Evolutionary conservation across 805 yeast species (phyloP).

Genomic region (Candida alai): DNA sequence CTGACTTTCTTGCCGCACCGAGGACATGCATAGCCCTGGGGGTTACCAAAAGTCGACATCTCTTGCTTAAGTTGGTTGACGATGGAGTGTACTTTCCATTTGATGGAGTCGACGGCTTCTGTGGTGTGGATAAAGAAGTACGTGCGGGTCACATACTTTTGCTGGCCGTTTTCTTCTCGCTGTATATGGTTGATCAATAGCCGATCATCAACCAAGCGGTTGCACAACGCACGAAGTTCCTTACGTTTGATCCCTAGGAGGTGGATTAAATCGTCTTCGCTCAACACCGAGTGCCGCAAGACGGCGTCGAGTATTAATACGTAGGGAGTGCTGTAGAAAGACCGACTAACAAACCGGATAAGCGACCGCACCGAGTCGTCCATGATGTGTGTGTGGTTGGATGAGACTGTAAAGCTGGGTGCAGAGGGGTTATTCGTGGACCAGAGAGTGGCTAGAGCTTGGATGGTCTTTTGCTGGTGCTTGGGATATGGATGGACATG

Average conservation of each 20-base stretch:
- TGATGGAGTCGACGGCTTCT: constrained; percentile 91
- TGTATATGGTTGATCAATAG: constrained; percentile 67
- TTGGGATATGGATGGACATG: too few species aligned
- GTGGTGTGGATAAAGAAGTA: constrained; percentile 86
- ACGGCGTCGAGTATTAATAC: constrained; percentile 85
- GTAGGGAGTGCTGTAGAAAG: constrained; percentile 82
- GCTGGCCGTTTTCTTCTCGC: constrained; percentile 51
- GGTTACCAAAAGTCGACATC: constrained; percentile 78
- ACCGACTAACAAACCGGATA: constrained; percentile 76
- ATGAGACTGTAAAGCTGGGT: too few species aligned
- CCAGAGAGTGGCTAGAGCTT: too few species aligned
- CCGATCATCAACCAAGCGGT: constrained; percentile 79
- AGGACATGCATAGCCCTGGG: constrained; percentile 92
- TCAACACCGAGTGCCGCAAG: constrained; percentile 79
- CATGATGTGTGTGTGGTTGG: too few species aligned
- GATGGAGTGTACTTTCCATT: constrained; percentile 91
- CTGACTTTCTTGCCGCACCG: constrained; percentile 77
- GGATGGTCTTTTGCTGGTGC: too few species aligned
- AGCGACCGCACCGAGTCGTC: constrained; percentile 48
- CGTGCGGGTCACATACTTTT: constrained; percentile 66
- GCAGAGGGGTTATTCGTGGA: too few species aligned
- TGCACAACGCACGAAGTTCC: constrained; percentile 79
- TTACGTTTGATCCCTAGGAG: constrained; percentile 81
- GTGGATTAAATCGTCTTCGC: constrained; percentile 86
- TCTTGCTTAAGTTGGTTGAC: constrained; percentile 78